Base-by-base conservation (phyloP, 2,329 filamentous ascomycete species). In the Talaromyces islandicus region DNA sequence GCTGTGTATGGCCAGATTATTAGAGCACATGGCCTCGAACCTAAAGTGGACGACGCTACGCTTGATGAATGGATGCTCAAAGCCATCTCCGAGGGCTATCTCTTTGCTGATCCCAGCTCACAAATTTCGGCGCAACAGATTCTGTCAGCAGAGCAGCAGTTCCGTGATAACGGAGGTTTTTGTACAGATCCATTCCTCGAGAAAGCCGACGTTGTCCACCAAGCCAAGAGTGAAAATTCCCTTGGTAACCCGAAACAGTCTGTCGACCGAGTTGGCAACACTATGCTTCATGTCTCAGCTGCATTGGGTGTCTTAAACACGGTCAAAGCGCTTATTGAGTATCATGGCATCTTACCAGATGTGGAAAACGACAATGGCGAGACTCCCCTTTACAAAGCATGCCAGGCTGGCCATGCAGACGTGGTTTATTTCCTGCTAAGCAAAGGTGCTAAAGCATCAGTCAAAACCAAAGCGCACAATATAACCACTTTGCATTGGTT, bases 311-410 rank as follows among this genome's bases (percentile, higher is more conserved):
- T 52, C 0, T 21, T 64, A 5, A 62, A 64, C 7, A 52, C 60
- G 4, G 59, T 69, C 9, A 54, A 58, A 32, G 32, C 14, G 3
- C 57, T 70, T 12, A 46, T 70, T 11, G 62, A 69, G 12, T 56
- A 63, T 9, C 55, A 43, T 12, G 43, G 60, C 1, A 50, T 66
- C 10, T n/a, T 60, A 24, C 59, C 67, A 2, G 57, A 70, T 50
- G 55, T 64, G n/a, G 46, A 64, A 41, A 70, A 69, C 53, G 66
- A 70, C 14, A 67, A 69, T 56, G 59, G 51, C 4, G 68, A 70
- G 38, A 70, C 69, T 7, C 64, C 68, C 14, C 57, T 70, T 7
- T 70, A 69, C 55, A 70, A 68, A 35, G 69, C 69, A 9, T 69
- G 64, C 29, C 68, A 70, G 53, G 69, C 68, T 5, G 69, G 68